Evolutionary conservation across 345 rosid species (phyloP).

Genomic region (Clausena lansium): DNA sequence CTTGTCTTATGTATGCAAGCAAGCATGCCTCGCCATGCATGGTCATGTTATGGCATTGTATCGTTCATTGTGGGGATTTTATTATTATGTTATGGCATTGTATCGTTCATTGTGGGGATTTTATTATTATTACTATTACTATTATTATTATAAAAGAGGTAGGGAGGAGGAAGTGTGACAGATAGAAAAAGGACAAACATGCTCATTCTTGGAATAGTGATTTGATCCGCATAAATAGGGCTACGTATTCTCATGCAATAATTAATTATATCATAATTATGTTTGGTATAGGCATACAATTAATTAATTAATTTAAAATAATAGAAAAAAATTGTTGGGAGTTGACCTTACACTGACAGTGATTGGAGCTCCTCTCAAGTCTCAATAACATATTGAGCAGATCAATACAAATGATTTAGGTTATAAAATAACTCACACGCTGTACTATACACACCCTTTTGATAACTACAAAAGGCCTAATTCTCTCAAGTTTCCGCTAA

Average conservation of each 20-base stretch:
- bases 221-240: conserved; percentile 31
- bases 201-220: conserved; percentile 41
- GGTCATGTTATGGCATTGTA: not conserved
- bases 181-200: conserved; percentile 35
- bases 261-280: not conserved
- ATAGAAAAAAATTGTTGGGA: conserved; percentile 14
- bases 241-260: conserved; percentile 21
- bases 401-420: conserved; percentile 4
- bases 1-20: not conserved
- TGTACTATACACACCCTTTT: conserved; percentile 13
- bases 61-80: not conserved
- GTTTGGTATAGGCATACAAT: conserved; percentile 10
- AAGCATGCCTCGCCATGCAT: not conserved
- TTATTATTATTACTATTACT: not conserved
- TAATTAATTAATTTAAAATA: conserved; percentile 8
- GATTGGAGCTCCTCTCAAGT: conserved; percentile 16
- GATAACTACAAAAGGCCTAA: not conserved
- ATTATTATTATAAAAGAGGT: too few species aligned
- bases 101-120: not conserved
- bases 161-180: not conserved
- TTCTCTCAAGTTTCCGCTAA: conserved; percentile 16
- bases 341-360: conserved; percentile 33
- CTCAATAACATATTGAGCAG: conserved; percentile 16
- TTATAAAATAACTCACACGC: conserved; percentile 22
- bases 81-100: too few species aligned